Evolutionary conservation across 768 basidiomycete genomes (phyloP).

Genomic region (Leccinum fibrillosum): DNA sequence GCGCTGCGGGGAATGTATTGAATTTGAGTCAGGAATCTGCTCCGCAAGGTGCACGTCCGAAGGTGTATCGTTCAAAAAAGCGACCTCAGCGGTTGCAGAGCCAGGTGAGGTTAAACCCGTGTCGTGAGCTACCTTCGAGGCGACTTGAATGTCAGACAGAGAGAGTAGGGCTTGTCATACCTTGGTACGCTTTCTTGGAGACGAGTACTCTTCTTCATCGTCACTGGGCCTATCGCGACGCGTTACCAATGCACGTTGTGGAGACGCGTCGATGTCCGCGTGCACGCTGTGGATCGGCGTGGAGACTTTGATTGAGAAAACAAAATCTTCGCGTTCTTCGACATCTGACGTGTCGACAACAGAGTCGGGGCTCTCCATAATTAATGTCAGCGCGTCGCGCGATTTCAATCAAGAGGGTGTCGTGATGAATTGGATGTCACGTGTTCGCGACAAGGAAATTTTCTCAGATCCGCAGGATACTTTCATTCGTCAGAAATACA

Average conservation of each 20-base stretch:
- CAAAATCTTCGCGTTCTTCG: slow-evolving; percentile 53
- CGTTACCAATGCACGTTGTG: not conserved
- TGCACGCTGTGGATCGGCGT: not conserved
- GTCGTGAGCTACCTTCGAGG: slow-evolving; percentile 20
- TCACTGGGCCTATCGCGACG: slow-evolving; percentile 5
- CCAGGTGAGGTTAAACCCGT: not conserved
- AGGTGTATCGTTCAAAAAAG: not conserved
- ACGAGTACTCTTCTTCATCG: slow-evolving; percentile 15
- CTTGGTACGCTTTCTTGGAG: slow-evolving; percentile 40
- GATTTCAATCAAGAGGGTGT: not conserved
- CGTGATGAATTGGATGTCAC: slow-evolving; percentile 13
- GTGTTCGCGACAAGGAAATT: slow-evolving; percentile 12
- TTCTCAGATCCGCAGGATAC: not conserved
- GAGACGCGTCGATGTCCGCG: not conserved
- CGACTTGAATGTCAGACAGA: slow-evolving; percentile 8
- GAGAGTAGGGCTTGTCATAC: slow-evolving; percentile 12
- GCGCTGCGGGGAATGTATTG: not conserved
- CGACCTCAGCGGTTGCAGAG: not conserved
- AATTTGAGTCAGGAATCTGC: not conserved
- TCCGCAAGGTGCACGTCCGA: not conserved
- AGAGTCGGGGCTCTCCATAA: slow-evolving; percentile 31
- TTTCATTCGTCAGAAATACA: slow-evolving; percentile 18
- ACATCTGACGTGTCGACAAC: slow-evolving; percentile 62
- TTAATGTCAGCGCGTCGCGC: not conserved
- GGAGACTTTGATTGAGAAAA: slow-evolving; percentile 11